Base-by-base conservation (phyloP, 352 stramenopile genomes). In the Phytophthora megakarya region DNA sequence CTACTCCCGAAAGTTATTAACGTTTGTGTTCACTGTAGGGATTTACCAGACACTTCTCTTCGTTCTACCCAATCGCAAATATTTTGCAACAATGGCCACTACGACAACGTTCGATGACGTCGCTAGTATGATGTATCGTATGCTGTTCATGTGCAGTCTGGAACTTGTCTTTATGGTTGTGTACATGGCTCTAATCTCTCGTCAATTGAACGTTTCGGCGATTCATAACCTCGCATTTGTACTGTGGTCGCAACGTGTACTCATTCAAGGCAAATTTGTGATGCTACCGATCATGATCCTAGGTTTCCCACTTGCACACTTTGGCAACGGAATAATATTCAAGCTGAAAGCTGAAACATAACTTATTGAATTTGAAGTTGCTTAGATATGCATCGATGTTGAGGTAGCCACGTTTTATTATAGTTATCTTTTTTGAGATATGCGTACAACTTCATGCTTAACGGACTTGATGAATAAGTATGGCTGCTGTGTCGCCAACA, bases 281-380 rank as follows among this genome's bases (percentile, higher is more conserved):
- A 45, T n/a, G n/a, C n/a, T n/a, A n/a, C n/a, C n/a, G n/a, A n/a
- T n/a, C 30, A 50, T 65, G 21, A 72, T 75, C 23, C 32, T 72
- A 4, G 65, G 50, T 0, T 69, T 75, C 23, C 62, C 67, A 22
- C 58, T 73, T 0, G 13, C 12, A 6, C 64, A 70, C 38, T 65
- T 25, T 22, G 63, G 62, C 32, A 72, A 75, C 23, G 43, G 56
- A 3, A 45, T 60, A 22, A 75, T 67, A 19, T 65, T 50, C 3
- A 35, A 53, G 13, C 25, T 52, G 3, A 53, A 55, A 10, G 9
- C 18, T 16, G 40, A 44, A 11, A 23, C 38, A 44, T 44, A 13
- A 44, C 13, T n/a, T n/a, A n/a, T n/a, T n/a, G n/a, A n/a, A n/a
- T n/a, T n/a, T n/a, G n/a, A n/a, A n/a, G n/a, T n/a, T n/a, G n/a